Conservation (phyloP, 2,329 filamentous ascomycete genomes). For the Ophiocordyceps australis region DNA sequence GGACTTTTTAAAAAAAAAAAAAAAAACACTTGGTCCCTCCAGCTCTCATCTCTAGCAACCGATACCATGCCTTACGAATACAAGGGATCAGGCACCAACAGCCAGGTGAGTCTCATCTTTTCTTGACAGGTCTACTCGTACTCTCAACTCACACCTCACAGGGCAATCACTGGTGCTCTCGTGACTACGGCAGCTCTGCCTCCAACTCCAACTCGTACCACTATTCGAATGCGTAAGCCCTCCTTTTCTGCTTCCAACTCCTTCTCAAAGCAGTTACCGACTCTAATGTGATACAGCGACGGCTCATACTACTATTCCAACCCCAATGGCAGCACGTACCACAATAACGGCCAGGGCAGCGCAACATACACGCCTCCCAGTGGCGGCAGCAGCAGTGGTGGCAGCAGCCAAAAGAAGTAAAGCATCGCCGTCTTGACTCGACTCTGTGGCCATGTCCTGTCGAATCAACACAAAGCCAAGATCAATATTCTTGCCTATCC, state of each 20-base stretch:
- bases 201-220: slow-evolving; percentile 43
- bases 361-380: slow-evolving; percentile 42
- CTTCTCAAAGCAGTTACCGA: not conserved
- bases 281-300: no score
- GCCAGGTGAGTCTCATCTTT: slow-evolving; percentile 23
- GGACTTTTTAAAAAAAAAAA: no score
- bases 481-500: no score
- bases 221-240: slow-evolving; percentile 42
- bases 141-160: slow-evolving; percentile 9
- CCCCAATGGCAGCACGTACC: slow-evolving; percentile 47
- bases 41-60: slow-evolving; percentile 1
- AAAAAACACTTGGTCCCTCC: not conserved
- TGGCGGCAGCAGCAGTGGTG: slow-evolving; percentile 9
- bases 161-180: slow-evolving; percentile 51
- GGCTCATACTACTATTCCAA: slow-evolving; percentile 62
- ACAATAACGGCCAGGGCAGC: slow-evolving; percentile 40
- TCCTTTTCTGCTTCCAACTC: not conserved
- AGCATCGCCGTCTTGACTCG: no score
- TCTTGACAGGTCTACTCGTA: no score
- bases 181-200: slow-evolving; percentile 40
- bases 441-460: no score
- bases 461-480: no score
- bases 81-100: slow-evolving; percentile 42
- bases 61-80: slow-evolving; percentile 15
- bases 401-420: slow-evolving; percentile 2